Evolutionary conservation across 306 rosid species (phyloP).

Genomic region (barrel medic (Medicago truncatula)): MtrunA17r5.0-ANR NC_053049.1:49341501-49342000

Average conservation of each 20-base stretch:
- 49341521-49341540: too few relatives aligned
- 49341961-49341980: constrained; percentile 42
- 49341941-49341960: constrained; percentile 55
- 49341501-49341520: too few relatives aligned
- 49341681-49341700: constrained; percentile 39
- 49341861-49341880: constrained; percentile 50
- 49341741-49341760: constrained; percentile 16
- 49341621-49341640: constrained; percentile 26
- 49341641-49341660: constrained; percentile 3
- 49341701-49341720: constrained; percentile 13
- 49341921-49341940: constrained; percentile 42
- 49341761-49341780: constrained; percentile 78
- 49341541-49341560: too few relatives aligned
- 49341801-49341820: constrained; percentile 64
- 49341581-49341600: constrained; percentile 15
- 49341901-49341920: constrained; percentile 54
- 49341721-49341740: constrained; percentile 37
- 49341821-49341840: constrained; percentile 60
- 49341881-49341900: constrained; percentile 49
- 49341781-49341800: constrained; percentile 72
- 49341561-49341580: not conserved
- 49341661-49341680: constrained; percentile 51
- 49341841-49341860: constrained; percentile 62
- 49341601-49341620: constrained; percentile 26
- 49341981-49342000: constrained; percentile 73